A percentile compares a stretch with the other conserved stretches of the same genome.
phyloP scores from a whole-genome alignment of 2,329 filamentous ascomycete species.

The Aspergillus sclerotialis region DNA sequence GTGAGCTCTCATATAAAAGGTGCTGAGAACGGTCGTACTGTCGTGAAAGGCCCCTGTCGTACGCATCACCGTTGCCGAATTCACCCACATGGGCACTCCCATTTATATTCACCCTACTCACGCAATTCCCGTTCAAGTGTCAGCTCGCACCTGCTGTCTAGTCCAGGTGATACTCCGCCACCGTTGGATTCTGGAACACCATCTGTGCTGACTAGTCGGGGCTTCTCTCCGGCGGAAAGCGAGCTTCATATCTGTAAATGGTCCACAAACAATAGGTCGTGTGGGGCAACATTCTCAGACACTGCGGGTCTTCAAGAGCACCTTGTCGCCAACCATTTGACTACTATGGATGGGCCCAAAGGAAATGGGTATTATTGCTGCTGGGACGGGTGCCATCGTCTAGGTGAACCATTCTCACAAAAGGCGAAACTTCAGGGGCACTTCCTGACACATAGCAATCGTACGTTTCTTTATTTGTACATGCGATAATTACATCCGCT shows the following conservation, averaged over 20 bases:
- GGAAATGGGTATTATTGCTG: conserved; percentile 39
- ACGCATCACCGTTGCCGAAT: conserved; percentile 27
- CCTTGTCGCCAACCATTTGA: conserved; percentile 30
- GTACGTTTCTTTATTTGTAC: conserved; percentile 26
- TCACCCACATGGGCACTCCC: conserved; percentile 25
- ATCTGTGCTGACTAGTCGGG: conserved; percentile 31
- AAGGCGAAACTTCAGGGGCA: conserved; percentile 40
- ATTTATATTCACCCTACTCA: conserved; percentile 28
- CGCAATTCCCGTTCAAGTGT: conserved; percentile 30
- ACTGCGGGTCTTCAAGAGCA: conserved; percentile 34
- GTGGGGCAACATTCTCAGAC: conserved; percentile 30
- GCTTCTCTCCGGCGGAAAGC: conserved; percentile 21
- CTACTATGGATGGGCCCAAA: conserved; percentile 29
- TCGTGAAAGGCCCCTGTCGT: conserved; percentile 23
- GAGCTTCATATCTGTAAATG: conserved; percentile 36
- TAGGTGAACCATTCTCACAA: conserved; percentile 38
- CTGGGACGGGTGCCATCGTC: conserved; percentile 37
- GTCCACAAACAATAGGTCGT: conserved; percentile 21
- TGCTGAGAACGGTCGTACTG: conserved; percentile 12
- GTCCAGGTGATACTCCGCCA: conserved; percentile 30
- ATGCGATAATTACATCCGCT: no score
- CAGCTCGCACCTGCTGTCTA: conserved; percentile 30
- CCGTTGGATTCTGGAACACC: conserved; percentile 27
- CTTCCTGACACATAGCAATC: conserved; percentile 39
- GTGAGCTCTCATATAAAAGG: conserved; percentile 21